A percentile compares a stretch with the other conserved stretches of the same genome.
These are phyloP conservation scores for Chaetomiaceae sp. DNA, from an alignment of 2,329 filamentous ascomycete genomes.

Conservation along the genomic window DNA sequence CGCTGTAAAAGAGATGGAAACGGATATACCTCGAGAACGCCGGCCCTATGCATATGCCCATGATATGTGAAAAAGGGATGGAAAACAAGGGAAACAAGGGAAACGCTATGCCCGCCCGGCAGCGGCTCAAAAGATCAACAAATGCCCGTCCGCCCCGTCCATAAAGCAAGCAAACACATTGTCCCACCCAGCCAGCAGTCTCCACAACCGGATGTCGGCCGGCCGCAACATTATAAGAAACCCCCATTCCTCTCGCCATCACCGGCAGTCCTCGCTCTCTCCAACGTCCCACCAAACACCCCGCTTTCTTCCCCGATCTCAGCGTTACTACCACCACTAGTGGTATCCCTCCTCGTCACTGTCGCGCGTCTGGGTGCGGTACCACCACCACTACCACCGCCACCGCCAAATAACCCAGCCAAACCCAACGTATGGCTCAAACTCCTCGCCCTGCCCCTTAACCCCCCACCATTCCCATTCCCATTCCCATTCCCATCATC, in stretches of 20 bases:
- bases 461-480: conserved; percentile 12
- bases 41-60: conserved; percentile 8
- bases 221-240: background rate
- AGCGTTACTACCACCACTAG: background rate
- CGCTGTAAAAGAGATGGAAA: background rate
- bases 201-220: no score
- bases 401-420: conserved; percentile 7
- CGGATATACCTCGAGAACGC: background rate
- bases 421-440: conserved; percentile 39
- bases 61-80: background rate
- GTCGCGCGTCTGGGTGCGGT: background rate
- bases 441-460: conserved; percentile 36
- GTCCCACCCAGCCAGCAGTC: no score
- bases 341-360: background rate
- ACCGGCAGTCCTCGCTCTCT: background rate
- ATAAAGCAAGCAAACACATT: no score
- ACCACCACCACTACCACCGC: background rate
- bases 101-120: conserved; percentile 2
- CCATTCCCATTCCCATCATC: background rate
- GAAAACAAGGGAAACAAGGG: background rate
- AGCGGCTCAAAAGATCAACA: background rate
- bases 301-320: background rate
- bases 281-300: conserved; percentile 1
- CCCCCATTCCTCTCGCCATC: background rate
- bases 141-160: background rate